These are phyloP conservation scores for Paulownia fortunei DNA, from an alignment of 257 asterid genomes.

Conservation along the genomic window DNA sequence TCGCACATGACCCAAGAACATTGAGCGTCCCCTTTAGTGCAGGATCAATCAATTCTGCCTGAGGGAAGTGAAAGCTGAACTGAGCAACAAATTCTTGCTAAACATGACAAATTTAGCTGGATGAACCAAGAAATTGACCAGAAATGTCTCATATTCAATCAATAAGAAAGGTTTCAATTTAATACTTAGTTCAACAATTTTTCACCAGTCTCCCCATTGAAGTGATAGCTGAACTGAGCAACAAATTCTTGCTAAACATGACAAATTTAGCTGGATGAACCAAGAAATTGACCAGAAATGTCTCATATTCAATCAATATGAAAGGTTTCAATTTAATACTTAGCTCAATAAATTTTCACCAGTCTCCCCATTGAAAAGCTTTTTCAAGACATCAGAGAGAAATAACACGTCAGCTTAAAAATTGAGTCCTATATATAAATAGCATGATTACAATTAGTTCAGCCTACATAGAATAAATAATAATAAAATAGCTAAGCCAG, in stretches of 20 bases:
- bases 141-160: neutral
- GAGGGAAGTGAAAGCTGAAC: constrained; percentile 40
- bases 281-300: neutral
- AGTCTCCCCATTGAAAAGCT: constrained; percentile 2
- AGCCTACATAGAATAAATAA: neutral
- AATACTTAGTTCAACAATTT: neutral
- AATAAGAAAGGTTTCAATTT: neutral
- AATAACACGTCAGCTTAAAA: no score
- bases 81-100: constrained; percentile 25
- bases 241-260: constrained; percentile 20
- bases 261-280: constrained; percentile 5
- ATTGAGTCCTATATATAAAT: neutral
- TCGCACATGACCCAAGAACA: constrained; percentile 77
- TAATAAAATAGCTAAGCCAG: neutral
- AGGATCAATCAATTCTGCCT: constrained; percentile 83
- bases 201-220: constrained; percentile 1
- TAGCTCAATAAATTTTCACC: neutral
- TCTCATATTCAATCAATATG: neutral
- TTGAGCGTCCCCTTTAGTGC: constrained; percentile 85
- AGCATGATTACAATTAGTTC: neutral
- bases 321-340: neutral
- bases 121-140: constrained; percentile 10
- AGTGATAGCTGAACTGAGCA: constrained; percentile 32
- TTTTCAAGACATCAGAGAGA: neutral
- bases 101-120: constrained; percentile 7